phyloP scores from a whole-genome alignment of 495 filamentous ascomycete species.

The Hypoxylon subgilvum region DNA sequence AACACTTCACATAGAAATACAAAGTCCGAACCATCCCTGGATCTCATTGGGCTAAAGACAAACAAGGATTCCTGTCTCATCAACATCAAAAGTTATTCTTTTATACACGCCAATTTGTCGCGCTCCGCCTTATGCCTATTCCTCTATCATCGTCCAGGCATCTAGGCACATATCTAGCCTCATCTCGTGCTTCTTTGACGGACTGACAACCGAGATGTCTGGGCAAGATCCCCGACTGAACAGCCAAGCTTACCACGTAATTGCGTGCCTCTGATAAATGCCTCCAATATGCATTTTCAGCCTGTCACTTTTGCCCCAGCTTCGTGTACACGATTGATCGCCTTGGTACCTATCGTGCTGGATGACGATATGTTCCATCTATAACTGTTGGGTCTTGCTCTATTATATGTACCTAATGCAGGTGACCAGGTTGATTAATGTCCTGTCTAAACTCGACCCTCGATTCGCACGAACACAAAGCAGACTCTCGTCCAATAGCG shows the following conservation, averaged over 20 bases:
- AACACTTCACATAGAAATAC: conserved; percentile 26
- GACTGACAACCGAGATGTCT: conserved; percentile 24
- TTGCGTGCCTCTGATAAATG: conserved; percentile 24
- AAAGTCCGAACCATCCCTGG: conserved; percentile 25
- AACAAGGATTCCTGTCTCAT: conserved; percentile 23
- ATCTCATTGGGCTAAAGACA: conserved; percentile 23
- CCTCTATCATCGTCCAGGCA: conserved; percentile 12
- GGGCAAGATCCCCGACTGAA: conserved; percentile 28
- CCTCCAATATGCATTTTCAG: conserved; percentile 11
- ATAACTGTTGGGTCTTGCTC: background rate
- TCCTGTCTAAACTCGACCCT: conserved; percentile 18
- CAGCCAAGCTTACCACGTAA: conserved; percentile 38
- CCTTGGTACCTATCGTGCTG: conserved; percentile 30
- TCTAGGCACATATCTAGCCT: conserved; percentile 9
- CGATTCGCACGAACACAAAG: conserved; percentile 15
- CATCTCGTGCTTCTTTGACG: conserved; percentile 15
- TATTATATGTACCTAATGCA: background rate
- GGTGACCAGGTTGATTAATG: conserved; percentile 10
- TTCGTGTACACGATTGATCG: conserved; percentile 33
- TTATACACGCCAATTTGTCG: conserved; percentile 12
- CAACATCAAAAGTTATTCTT: too few species aligned
- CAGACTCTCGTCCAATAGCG: conserved; percentile 9
- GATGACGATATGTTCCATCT: conserved; percentile 15
- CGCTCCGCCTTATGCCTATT: conserved; percentile 18
- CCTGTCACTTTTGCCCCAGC: conserved; percentile 27